Percentiles rank a stretch among this genome's conserved stretches.
phyloP scores from a whole-genome alignment of 306 rosid genomes.

The Cucurbita pepo region DNA sequence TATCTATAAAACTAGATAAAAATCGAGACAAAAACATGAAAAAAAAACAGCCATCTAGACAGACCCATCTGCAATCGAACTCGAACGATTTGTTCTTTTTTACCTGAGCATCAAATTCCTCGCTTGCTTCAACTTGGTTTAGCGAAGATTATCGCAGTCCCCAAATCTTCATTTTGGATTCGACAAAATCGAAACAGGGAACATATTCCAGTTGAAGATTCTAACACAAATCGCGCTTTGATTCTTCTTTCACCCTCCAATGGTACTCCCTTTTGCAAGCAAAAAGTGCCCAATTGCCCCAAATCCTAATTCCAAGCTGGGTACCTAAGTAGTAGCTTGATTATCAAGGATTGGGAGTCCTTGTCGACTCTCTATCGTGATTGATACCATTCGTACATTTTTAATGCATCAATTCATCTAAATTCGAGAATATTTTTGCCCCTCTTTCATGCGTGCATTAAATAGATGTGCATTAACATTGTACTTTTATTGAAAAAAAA shows the following conservation, averaged over 20 bases:
- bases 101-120: slow-evolving; percentile 6
- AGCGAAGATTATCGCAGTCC: background rate
- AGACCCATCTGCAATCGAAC: background rate
- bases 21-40: background rate
- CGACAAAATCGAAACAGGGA: background rate
- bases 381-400: background rate
- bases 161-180: background rate
- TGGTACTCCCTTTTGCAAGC: background rate
- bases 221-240: background rate
- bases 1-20: background rate
- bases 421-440: background rate
- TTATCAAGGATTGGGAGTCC: background rate
- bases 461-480: too few species aligned
- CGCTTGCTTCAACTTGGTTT: background rate
- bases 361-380: background rate
- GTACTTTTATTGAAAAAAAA: too few species aligned
- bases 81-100: background rate
- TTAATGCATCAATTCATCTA: background rate
- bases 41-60: background rate
- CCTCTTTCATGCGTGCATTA: too few species aligned
- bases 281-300: background rate
- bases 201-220: slow-evolving; percentile 1
- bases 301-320: background rate
- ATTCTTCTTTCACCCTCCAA: background rate
- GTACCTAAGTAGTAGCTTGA: background rate